These are phyloP conservation scores for Orobanche coerulescens DNA, from an alignment of 257 asterid species.

Conservation along the genomic window DNA sequence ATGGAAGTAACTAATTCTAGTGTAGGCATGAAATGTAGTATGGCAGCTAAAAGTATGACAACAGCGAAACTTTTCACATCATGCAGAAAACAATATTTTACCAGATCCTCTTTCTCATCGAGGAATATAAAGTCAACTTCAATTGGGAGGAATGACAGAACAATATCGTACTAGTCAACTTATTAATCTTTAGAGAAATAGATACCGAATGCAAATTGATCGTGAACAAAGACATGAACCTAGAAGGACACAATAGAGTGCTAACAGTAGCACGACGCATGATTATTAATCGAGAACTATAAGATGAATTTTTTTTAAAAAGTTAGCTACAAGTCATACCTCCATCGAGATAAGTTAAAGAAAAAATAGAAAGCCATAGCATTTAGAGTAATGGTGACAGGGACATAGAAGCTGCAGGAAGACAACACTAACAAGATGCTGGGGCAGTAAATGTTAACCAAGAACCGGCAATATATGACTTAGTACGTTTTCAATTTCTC, in stretches of 20 bases:
- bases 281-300: too few relatives aligned
- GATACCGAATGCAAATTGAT: neutral
- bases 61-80: neutral
- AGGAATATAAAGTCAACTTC: neutral
- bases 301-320: too few relatives aligned
- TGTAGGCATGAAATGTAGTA: neutral
- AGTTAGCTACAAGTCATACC: neutral
- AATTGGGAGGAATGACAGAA: neutral
- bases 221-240: slow-evolving; percentile 4
- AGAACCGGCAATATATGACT: neutral
- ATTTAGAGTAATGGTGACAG: neutral
- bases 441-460: neutral
- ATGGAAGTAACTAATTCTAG: neutral
- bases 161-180: neutral
- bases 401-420: neutral
- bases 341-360: neutral
- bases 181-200: neutral
- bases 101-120: too few relatives aligned
- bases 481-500: neutral
- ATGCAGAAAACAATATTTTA: neutral
- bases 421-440: neutral
- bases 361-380: neutral
- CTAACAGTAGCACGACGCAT: neutral
- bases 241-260: neutral
- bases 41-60: neutral